phyloP scores from a whole-genome alignment of 169 alveolate species.

The Plasmodium falciparum region DNA sequence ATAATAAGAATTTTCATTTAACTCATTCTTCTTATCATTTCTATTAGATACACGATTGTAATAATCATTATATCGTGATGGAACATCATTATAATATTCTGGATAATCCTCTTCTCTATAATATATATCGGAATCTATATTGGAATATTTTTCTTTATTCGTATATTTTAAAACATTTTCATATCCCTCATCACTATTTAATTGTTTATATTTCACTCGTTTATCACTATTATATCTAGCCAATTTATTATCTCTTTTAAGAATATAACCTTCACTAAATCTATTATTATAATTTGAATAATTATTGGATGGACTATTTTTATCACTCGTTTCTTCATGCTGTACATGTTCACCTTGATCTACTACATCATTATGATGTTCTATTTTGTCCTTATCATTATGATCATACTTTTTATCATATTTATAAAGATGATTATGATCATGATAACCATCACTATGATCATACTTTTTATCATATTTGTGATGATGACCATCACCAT shows the following conservation, averaged over 20 bases:
- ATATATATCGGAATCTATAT: not conserved
- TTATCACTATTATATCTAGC: slow-evolving; percentile 56
- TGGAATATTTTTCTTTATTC: too few species aligned
- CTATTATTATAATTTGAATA: slow-evolving; percentile 14
- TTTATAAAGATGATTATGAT: too few species aligned
- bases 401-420: too few species aligned
- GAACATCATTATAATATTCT: not conserved
- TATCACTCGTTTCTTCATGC: not conserved
- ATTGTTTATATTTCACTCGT: slow-evolving; percentile 10
- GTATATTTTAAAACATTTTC: too few species aligned
- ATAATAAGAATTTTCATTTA: slow-evolving; percentile 1
- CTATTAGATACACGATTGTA: not conserved
- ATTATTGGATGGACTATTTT: slow-evolving; percentile 1
- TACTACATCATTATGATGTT: not conserved
- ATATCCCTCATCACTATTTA: slow-evolving; percentile 2
- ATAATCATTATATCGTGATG: not conserved
- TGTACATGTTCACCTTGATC: slow-evolving; percentile 4
- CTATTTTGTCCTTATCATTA: too few species aligned
- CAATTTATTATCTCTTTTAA: slow-evolving; percentile 5
- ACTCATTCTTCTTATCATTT: not conserved
- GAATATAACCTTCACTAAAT: slow-evolving; percentile 50
- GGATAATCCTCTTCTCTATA: not conserved
- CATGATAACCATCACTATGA: too few species aligned
- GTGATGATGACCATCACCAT: too few species aligned
- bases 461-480: too few species aligned